Base-by-base conservation (phyloP, 768 basidiomycete species). In the Boletellus emodensis region DNA sequence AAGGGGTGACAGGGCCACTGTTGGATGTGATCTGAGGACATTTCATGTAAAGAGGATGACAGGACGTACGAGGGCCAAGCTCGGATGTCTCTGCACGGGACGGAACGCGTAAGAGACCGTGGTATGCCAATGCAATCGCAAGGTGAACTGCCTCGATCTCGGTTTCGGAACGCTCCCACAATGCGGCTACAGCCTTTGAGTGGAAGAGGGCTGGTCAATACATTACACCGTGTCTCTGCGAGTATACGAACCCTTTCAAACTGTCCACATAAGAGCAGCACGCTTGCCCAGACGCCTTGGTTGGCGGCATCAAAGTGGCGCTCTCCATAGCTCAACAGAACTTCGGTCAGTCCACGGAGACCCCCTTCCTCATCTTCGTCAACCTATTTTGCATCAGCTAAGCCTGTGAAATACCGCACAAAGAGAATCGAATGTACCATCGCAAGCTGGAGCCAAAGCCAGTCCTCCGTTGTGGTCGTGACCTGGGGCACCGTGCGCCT, bases 401-500 rank as follows among this genome's bases (percentile, higher is more conserved):
- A 42, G 32, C 14, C 1, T n/a, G 15, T 60, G 18, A 14, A 42
- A 14, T 44, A 41, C 33, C 26, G 15, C 11, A 33, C 30, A 6
- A 36, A 26, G 49, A 35, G 14, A 0, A 15, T 6, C 22, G 38
- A 33, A 48, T 34, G 13, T 42, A 84, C 89, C 82, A 97, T 87
- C 1, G 85, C 78, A 13, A 98, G 78, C 71, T 99, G 94, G 75
- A 94, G 85, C 95, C 95, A 99, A 33, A 97, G 74, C 95, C 95
- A 99, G 68, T 99, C 96, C 65, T 97, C 96, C 2, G 91, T 94
- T 1, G 94, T 94, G 10, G 80, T 80, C 0, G 94, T 97, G 5
- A 97, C 92, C 36, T 84, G 81, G 6, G 83, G 79, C 3, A 94
- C 84, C 59, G 82, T 87, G 42, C 93, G 79, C 49, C 89, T 77